phyloP scores from a whole-genome alignment of 2,329 filamentous ascomycete genomes.

The Exophiala aquamarina region DNA sequence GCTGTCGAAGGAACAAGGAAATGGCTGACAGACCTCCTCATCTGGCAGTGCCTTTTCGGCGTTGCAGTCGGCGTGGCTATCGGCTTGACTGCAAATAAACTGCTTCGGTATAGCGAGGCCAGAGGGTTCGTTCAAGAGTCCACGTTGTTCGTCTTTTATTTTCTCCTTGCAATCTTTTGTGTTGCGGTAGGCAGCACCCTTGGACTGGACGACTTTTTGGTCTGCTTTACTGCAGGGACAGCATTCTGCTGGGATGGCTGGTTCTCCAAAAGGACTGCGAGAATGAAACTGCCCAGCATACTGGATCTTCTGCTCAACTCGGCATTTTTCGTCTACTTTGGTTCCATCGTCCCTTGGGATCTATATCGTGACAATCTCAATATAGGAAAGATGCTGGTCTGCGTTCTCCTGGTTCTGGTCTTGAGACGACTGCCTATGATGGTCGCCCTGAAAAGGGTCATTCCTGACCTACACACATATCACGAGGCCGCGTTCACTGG shows the following conservation, averaged over 20 bases:
- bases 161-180: conserved; percentile 54
- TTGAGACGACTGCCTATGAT: conserved; percentile 56
- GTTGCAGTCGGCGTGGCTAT: conserved; percentile 48
- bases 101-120: conserved; percentile 48
- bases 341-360: conserved; percentile 54
- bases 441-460: conserved; percentile 46
- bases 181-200: conserved; percentile 53
- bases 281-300: conserved; percentile 49
- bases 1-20: conserved; percentile 46
- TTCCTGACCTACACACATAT: conserved; percentile 51
- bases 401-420: conserved; percentile 50
- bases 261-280: conserved; percentile 49
- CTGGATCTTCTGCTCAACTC: conserved; percentile 57
- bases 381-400: conserved; percentile 43
- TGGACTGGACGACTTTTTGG: conserved; percentile 57
- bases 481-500: conserved; percentile 56
- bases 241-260: conserved; percentile 57
- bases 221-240: conserved; percentile 56
- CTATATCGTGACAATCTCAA: conserved; percentile 40
- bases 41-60: conserved; percentile 57
- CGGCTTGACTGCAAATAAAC: conserved; percentile 48
- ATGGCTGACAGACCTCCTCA: conserved; percentile 54
- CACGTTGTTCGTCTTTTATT: conserved; percentile 56
- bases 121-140: conserved; percentile 49
- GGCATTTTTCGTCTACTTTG: conserved; percentile 58